Evolutionary conservation across 352 stramenopile species (phyloP), one percentile per base, ranked within the genome.

Genomic region (Achlya hypogyna): DNA sequence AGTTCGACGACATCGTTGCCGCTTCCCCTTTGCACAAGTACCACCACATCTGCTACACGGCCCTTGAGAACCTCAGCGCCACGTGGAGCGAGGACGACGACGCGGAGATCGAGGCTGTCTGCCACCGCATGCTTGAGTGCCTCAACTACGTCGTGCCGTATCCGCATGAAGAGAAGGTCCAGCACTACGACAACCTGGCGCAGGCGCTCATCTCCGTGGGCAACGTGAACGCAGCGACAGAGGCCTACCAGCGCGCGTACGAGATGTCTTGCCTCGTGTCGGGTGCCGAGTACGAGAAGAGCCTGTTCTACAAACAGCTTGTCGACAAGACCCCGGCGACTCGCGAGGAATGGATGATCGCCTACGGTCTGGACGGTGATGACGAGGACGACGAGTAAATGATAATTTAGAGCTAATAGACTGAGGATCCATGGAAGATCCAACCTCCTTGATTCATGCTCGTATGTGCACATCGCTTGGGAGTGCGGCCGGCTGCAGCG

Each of bases 151-250:
- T 86, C 12, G 72, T 91, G 52, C 84, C 79, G 6, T 71, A 75
- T 18, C 73, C 78, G 34, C 76, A 90, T 53, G 81, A 93, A 63
- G 82, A 91, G 70, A 93, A 93, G 70, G 86, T 75, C 27, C 89
- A 90, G 60, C 88, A 93, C 71, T 93, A 93, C 70, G 84, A 93
- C 73, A 87, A 91, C 68, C 67, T 89, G 38, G 84, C 84, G 27
- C 82, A 93, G 71, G 80, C 87, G 5, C 74, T 80, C 9, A 78
- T 93, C 51, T 72, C 87, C 25, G 65, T 88, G 12, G 80, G 81
- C 10, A 73, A 92, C 58, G 65, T 82, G 12, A 59, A 65, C 18
- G 78, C 71, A n/a, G 80, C 78, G 35, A 78, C 71, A 22, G 69
- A 75, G 31, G 81, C 84, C 23, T 92, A 90, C 66, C 69, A 64